Evolutionary conservation across 2,329 filamentous ascomycete genomes (phyloP).

Genomic region (Aureobasidium leucospermi): DNA sequence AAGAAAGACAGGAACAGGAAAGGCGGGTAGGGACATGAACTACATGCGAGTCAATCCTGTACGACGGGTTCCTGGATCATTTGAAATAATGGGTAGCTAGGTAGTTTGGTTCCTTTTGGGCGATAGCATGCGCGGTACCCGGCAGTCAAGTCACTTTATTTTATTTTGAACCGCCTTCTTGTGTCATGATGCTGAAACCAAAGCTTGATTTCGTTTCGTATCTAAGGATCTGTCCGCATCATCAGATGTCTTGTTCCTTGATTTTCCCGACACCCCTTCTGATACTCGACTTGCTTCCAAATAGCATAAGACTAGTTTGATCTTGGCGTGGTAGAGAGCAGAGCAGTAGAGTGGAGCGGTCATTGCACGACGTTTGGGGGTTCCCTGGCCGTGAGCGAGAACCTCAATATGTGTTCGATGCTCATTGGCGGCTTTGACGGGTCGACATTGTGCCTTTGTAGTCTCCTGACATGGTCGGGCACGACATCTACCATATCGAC

Average conservation of each 20-base stretch:
- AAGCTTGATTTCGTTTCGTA: background rate
- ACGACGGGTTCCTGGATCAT: conserved; percentile 4
- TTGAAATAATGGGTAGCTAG: background rate
- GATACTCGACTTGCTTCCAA: background rate
- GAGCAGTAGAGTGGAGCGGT: background rate
- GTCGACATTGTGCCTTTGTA: conserved; percentile 17
- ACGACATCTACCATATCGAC: conserved; percentile 44
- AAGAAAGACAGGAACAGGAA: conserved; percentile 1
- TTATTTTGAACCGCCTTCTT: background rate
- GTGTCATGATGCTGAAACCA: background rate
- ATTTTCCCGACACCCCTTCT: background rate
- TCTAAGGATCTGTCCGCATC: background rate
- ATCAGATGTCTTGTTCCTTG: background rate
- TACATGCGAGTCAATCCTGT: conserved; percentile 1
- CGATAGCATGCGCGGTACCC: background rate
- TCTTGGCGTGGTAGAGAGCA: background rate
- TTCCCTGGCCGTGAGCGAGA: conserved; percentile 16
- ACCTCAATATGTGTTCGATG: conserved; percentile 25
- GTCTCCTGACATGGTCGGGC: conserved; percentile 15
- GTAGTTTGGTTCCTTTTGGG: background rate
- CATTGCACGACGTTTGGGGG: conserved; percentile 4
- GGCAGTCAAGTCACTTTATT: background rate
- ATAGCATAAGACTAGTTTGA: background rate
- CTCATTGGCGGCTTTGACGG: conserved; percentile 24
- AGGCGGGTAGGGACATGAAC: conserved; percentile 4